Evolutionary conservation across 192 early-diverging fungal species (phyloP).

Genomic region (Backusella sp.): DNA sequence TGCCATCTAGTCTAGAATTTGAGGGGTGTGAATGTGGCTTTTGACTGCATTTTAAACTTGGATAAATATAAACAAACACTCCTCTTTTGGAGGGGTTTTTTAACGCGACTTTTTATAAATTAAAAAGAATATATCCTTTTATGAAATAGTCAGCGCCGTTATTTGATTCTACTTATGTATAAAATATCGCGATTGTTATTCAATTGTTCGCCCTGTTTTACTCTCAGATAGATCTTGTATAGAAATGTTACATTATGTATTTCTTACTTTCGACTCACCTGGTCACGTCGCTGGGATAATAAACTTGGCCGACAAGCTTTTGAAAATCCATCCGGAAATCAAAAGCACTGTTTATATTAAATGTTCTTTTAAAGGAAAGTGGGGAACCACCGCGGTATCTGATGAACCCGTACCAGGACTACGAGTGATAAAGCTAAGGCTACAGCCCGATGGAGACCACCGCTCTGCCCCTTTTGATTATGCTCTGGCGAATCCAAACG

Average conservation of each 20-base stretch:
- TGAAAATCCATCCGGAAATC: not conserved
- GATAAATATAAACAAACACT: not conserved
- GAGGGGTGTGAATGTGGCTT: not conserved
- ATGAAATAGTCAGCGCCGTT: not conserved
- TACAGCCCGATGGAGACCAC: not conserved
- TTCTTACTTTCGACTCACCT: not conserved
- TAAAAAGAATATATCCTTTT: not conserved
- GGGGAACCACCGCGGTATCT: not conserved
- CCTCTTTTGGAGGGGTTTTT: not conserved
- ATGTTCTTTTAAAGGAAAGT: not conserved
- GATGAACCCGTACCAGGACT: not conserved
- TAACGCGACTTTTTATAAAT: too few relatives aligned
- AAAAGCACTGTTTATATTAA: not conserved
- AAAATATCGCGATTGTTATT: not conserved
- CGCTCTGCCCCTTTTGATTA: not conserved
- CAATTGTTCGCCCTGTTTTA: not conserved
- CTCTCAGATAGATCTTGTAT: not conserved
- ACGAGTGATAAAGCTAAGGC: not conserved
- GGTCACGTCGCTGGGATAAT: not conserved
- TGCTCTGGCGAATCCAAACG: not conserved
- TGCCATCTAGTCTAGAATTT: not conserved
- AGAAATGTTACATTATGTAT: not conserved
- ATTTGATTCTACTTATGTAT: not conserved
- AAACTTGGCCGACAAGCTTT: not conserved
- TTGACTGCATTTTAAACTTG: not conserved